A percentile compares a stretch with the other conserved stretches of the same genome.
These are phyloP conservation scores for Glycyrrhiza uralensis DNA, from an alignment of 306 rosid genomes.

Conservation along the genomic window DNA sequence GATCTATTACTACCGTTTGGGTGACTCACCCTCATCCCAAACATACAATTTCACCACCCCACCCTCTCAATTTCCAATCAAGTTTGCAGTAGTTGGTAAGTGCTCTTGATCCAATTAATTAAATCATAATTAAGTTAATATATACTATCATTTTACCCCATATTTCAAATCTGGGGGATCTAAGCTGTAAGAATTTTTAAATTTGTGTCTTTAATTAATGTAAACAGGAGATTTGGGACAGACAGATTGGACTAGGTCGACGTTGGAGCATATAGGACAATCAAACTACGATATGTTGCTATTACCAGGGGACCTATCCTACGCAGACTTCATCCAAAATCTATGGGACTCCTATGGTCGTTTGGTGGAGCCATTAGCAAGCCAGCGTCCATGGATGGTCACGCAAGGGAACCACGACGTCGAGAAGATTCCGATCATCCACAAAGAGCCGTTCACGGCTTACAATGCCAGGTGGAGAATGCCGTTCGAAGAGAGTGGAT, in stretches of 20 bases:
- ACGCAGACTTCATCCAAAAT: constrained; percentile 44
- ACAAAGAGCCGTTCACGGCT: constrained; percentile 51
- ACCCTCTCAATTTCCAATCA: constrained; percentile 63
- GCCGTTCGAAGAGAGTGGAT: constrained; percentile 70
- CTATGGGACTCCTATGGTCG: constrained; percentile 80
- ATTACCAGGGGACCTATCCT: constrained; percentile 78
- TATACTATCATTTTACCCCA: too few relatives aligned
- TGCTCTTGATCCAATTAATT: neutral
- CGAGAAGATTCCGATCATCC: constrained; percentile 47
- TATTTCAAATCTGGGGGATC: too few relatives aligned
- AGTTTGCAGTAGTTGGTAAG: constrained; percentile 64
- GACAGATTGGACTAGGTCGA: constrained; percentile 70
- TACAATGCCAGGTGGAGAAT: constrained; percentile 81
- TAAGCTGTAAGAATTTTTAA: too few relatives aligned
- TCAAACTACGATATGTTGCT: constrained; percentile 68
- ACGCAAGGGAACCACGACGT: constrained; percentile 81
- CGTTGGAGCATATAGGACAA: constrained; percentile 51
- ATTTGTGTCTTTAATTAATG: neutral
- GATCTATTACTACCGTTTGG: constrained; percentile 58
- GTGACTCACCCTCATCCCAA: constrained; percentile 38
- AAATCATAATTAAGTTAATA: too few relatives aligned
- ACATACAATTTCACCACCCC: constrained; percentile 60
- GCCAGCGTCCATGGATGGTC: constrained; percentile 96
- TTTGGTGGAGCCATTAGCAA: constrained; percentile 67
- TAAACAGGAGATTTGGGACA: constrained; percentile 84